Evolutionary conservation across 2,329 filamentous ascomycete species (phyloP).

Genomic region (Metarhizium guizhouense): DNA sequence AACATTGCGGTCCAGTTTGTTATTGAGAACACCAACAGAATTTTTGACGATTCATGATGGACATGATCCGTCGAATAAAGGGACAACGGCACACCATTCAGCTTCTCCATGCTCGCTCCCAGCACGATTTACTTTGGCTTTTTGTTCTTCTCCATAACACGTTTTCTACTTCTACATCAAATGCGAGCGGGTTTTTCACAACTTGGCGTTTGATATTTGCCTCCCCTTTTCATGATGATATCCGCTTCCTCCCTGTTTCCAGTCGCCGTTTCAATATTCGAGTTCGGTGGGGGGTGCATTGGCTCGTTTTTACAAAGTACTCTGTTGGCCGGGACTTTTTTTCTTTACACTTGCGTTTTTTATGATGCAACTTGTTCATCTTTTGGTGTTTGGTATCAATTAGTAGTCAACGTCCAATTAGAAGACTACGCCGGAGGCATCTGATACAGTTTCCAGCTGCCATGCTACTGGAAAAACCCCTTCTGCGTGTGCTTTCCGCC

Average conservation of each 20-base stretch:
- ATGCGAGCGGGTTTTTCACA: neutral
- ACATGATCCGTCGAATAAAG: neutral
- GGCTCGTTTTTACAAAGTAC: neutral
- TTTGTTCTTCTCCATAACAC: neutral
- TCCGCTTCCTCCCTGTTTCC: neutral
- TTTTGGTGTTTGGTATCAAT: neutral
- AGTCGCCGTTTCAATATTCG: neutral
- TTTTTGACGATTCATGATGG: slow-evolving; percentile 51
- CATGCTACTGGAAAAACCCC: neutral
- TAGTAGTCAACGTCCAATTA: neutral
- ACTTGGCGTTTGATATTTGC: neutral
- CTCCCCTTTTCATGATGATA: neutral
- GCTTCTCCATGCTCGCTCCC: neutral
- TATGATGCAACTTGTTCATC: neutral
- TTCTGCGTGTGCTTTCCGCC: neutral
- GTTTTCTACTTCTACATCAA: neutral
- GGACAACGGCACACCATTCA: neutral
- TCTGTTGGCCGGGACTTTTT: neutral
- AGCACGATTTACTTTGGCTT: neutral
- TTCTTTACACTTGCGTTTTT: neutral
- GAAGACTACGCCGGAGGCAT: neutral
- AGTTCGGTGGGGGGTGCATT: neutral
- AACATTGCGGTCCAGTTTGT: slow-evolving; percentile 87
- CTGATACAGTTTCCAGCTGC: neutral
- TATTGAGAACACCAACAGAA: slow-evolving; percentile 77